phyloP scores from a whole-genome alignment of 139 green algal species.

The Bryopsis sp. region DNA sequence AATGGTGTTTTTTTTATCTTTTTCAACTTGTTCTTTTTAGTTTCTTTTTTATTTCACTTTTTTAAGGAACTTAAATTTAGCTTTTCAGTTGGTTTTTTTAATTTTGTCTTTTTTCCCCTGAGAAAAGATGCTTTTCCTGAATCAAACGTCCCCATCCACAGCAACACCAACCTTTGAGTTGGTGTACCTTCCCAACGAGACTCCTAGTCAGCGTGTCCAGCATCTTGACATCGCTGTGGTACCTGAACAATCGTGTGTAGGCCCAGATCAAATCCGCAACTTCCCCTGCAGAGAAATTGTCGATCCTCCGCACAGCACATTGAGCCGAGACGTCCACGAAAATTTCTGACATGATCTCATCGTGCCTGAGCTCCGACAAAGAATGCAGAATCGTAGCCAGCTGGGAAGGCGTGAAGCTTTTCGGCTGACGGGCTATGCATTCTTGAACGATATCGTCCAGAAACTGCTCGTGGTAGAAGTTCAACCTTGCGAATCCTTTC shows the following conservation, averaged over 20 bases:
- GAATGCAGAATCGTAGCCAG: background rate
- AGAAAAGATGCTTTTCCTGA: too few relatives aligned
- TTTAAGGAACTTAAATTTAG: too few relatives aligned
- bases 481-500: background rate
- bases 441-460: conserved; percentile 7
- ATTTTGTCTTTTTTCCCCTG: too few relatives aligned
- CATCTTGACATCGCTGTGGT: conserved; percentile 10
- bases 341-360: conserved; percentile 12
- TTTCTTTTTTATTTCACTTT: too few relatives aligned
- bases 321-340: background rate
- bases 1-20: too few relatives aligned
- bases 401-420: background rate
- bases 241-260: background rate
- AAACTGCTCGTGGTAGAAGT: background rate
- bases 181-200: background rate
- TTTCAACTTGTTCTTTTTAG: too few relatives aligned
- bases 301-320: background rate
- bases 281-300: background rate
- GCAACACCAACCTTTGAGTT: too few relatives aligned
- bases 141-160: too few relatives aligned
- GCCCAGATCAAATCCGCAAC: conserved; percentile 12
- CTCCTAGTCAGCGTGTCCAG: background rate
- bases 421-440: background rate
- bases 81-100: too few relatives aligned
- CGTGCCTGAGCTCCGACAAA: background rate